Conservation (phyloP, 2,329 filamentous ascomycete species). For the Stachybotrys elegans region DNA sequence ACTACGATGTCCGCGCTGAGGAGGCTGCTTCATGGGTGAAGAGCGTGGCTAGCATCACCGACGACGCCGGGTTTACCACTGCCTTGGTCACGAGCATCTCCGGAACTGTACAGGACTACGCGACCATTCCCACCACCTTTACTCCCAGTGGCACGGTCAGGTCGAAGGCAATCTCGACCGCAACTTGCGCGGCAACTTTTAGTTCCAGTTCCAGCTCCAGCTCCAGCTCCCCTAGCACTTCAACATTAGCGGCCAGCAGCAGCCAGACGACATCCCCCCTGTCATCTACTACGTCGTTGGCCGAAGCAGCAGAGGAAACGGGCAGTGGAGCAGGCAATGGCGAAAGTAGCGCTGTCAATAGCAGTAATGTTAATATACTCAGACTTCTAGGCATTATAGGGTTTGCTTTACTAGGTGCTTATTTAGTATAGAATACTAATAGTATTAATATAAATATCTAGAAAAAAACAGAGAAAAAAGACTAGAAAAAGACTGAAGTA, state of each 20-base stretch:
- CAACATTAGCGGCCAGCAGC: no score
- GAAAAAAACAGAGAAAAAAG: no score
- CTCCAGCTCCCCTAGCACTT: no score
- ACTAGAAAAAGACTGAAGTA: no score
- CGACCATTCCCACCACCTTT: neutral
- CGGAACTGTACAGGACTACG: neutral
- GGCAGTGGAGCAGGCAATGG: neutral
- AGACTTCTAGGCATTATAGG: neutral
- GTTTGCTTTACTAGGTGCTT: no score
- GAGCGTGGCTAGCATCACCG: neutral
- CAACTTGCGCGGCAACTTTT: no score
- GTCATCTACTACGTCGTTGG: neutral
- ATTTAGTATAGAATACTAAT: no score
- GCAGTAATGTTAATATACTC: neutral
- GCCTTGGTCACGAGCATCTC: neutral
- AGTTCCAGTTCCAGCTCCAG: no score
- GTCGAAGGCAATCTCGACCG: neutral
- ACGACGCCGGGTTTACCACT: neutral
- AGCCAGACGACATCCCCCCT: neutral
- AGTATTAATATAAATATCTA: no score
- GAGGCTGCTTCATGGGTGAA: conserved; percentile 8
- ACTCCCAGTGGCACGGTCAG: neutral
- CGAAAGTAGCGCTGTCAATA: neutral
- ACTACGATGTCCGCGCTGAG: conserved; percentile 10
- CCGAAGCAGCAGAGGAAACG: neutral